These are phyloP conservation scores for Condylostoma magnum DNA, from an alignment of 169 alveolate genomes.

Conservation along the genomic window DNA sequence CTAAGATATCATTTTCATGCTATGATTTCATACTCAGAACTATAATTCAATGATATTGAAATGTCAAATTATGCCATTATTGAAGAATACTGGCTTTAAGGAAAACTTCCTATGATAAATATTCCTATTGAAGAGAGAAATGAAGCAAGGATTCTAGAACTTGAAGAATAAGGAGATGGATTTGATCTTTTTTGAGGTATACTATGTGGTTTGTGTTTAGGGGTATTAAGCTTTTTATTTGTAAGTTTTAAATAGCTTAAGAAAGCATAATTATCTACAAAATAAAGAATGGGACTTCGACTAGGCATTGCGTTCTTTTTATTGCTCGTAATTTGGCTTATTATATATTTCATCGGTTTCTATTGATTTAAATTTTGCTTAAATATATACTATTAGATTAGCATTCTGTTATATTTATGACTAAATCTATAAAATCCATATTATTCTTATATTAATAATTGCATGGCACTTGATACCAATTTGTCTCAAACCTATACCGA, in stretches of 20 bases:
- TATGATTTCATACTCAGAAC: slow-evolving; percentile 13
- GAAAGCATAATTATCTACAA: neutral
- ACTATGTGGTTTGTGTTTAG: neutral
- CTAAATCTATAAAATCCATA: too few relatives aligned
- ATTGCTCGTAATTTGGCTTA: too few relatives aligned
- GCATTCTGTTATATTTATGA: too few relatives aligned
- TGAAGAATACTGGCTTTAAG: slow-evolving; percentile 27
- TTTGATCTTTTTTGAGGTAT: slow-evolving; percentile 13
- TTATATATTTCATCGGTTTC: too few relatives aligned
- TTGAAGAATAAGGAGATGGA: neutral
- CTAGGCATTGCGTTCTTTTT: too few relatives aligned
- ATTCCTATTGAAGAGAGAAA: neutral
- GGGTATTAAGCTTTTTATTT: neutral
- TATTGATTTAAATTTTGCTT: too few relatives aligned
- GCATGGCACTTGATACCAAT: too few relatives aligned
- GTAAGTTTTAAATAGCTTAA: neutral
- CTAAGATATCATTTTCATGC: slow-evolving; percentile 29
- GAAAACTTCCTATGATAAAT: slow-evolving; percentile 15
- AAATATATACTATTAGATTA: too few relatives aligned
- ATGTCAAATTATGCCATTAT: neutral
- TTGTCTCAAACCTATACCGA: too few relatives aligned
- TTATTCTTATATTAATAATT: too few relatives aligned
- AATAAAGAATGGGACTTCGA: neutral
- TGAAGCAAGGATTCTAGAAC: neutral
- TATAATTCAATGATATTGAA: neutral